These are phyloP conservation scores for Aspergillus eucalypticola DNA, from an alignment of 2,329 filamentous ascomycete genomes.

Conservation along the genomic window DNA sequence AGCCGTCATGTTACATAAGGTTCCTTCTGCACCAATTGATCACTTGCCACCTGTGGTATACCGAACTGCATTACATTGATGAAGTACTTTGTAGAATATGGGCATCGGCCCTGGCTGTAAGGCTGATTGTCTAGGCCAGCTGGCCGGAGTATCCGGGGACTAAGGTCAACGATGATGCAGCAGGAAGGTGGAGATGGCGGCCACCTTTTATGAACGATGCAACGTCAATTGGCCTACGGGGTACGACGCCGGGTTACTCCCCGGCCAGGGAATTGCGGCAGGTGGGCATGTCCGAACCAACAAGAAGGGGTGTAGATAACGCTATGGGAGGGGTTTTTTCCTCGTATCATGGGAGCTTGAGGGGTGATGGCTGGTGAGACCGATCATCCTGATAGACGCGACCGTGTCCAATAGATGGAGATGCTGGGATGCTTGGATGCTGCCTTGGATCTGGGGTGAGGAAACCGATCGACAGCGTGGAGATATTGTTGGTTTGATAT, in stretches of 20 bases:
- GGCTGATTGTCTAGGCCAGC: background rate
- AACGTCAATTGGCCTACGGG: background rate
- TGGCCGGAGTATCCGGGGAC: background rate
- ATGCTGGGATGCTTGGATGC: background rate
- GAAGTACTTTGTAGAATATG: background rate
- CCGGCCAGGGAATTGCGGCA: background rate
- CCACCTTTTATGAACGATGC: background rate
- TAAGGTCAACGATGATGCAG: background rate
- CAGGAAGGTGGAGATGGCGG: background rate
- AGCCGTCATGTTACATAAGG: slow-evolving; percentile 7
- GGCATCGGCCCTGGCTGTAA: background rate
- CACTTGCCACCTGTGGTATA: background rate
- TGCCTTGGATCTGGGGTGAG: background rate
- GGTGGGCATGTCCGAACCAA: slow-evolving; percentile 18
- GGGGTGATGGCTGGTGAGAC: background rate
- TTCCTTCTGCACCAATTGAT: slow-evolving; percentile 1
- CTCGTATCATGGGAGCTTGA: slow-evolving; percentile 21
- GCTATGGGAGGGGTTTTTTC: slow-evolving; percentile 18
- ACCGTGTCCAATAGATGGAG: background rate
- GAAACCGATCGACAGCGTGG: background rate
- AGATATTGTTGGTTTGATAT: background rate
- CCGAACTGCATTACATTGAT: background rate
- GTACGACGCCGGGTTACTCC: background rate
- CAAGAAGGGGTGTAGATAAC: slow-evolving; percentile 9
- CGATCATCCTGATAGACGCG: slow-evolving; percentile 1